Conservation (phyloP, 202 grass and related monocot genomes). For the Panicum hallii region DNA sequence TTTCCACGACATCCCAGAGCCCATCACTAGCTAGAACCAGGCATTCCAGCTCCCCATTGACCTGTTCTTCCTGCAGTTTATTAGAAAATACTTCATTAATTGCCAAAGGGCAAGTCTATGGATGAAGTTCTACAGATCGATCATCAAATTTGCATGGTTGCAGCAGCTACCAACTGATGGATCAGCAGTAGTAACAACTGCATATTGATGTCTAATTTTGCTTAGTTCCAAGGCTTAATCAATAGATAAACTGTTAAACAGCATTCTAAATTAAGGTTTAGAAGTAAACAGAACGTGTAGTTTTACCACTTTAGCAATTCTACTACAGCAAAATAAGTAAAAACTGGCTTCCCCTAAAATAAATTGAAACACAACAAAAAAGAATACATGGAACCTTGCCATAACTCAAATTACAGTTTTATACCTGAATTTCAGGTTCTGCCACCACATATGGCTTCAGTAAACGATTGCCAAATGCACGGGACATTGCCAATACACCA, state of each 20-base stretch:
- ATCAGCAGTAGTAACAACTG: neutral
- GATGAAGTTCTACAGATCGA: neutral
- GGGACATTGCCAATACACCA: constrained; percentile 89
- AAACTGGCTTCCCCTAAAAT: neutral
- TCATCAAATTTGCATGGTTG: neutral
- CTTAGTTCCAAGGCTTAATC: neutral
- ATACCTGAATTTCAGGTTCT: constrained; percentile 93
- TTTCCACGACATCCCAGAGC: constrained; percentile 88
- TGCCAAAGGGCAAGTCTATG: neutral
- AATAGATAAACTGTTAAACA: constrained; percentile 13
- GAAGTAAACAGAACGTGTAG: neutral
- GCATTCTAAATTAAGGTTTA: constrained; percentile 1
- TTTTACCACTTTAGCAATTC: neutral
- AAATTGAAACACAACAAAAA: neutral
- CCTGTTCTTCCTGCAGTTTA: constrained; percentile 64
- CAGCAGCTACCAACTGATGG: neutral
- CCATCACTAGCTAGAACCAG: constrained; percentile 92
- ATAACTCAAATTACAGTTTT: constrained; percentile 39
- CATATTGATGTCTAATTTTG: neutral
- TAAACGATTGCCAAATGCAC: constrained; percentile 89
- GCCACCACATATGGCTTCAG: constrained; percentile 82
- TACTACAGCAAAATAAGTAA: neutral
- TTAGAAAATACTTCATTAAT: constrained; percentile 17
- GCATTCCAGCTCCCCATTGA: constrained; percentile 72
- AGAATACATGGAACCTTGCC: neutral